These are phyloP conservation scores for Globisporangium nodosum DNA, from an alignment of 352 stramenopile genomes.

Conservation along the genomic window DNA sequence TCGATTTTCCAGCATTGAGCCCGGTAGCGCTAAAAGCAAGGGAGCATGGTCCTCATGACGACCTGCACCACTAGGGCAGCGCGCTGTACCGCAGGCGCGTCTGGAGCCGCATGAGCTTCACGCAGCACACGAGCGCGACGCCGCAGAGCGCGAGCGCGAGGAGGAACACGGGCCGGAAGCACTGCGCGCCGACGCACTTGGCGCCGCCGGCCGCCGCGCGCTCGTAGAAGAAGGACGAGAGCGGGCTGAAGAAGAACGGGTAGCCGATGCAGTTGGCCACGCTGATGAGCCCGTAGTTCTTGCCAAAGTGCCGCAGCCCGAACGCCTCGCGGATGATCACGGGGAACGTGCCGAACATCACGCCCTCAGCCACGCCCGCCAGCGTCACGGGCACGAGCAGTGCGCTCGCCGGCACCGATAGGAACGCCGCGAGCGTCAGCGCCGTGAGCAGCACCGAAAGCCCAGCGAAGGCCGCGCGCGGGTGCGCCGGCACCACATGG, in stretches of 20 bases:
- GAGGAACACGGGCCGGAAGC: constrained; percentile 63
- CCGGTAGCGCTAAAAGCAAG: no score
- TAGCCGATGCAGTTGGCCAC: constrained; percentile 81
- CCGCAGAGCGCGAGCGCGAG: constrained; percentile 48
- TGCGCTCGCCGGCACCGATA: constrained; percentile 33
- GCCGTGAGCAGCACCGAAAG: constrained; percentile 44
- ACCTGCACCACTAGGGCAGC: not conserved
- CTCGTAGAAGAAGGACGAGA: constrained; percentile 75
- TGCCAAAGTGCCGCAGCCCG: constrained; percentile 69
- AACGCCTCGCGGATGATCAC: constrained; percentile 81
- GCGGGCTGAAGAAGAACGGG: constrained; percentile 66
- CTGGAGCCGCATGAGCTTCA: constrained; percentile 37
- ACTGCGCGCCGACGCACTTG: constrained; percentile 57
- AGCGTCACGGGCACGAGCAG: constrained; percentile 52
- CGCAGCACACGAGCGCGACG: constrained; percentile 45
- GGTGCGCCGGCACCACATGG: constrained; percentile 29
- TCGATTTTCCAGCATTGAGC: no score
- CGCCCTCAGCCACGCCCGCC: constrained; percentile 62
- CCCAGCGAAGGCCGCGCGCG: constrained; percentile 52
- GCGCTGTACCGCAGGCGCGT: constrained; percentile 10
- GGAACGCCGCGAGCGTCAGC: constrained; percentile 44
- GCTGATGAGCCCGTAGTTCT: constrained; percentile 81
- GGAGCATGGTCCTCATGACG: not conserved
- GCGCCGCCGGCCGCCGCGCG: constrained; percentile 18
- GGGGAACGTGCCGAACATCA: constrained; percentile 79